Conservation (phyloP, 345 rosid genomes). For the Salix purpurea region DNA sequence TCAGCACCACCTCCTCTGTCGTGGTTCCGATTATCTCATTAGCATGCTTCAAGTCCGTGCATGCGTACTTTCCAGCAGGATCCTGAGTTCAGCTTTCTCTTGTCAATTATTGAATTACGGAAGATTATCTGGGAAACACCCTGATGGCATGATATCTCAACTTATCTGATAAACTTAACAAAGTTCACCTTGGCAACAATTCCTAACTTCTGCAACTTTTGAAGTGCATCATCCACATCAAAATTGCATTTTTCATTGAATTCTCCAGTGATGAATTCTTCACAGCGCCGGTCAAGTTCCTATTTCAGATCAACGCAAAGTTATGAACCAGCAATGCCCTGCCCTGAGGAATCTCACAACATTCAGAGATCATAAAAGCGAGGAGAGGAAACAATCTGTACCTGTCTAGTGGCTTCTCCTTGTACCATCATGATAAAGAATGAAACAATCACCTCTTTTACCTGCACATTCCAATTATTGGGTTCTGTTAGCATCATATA, state of each 20-base stretch:
- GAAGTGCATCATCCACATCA: slow-evolving; percentile 72
- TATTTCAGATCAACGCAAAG: slow-evolving; percentile 27
- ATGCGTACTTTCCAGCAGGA: slow-evolving; percentile 33
- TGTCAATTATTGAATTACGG: not conserved
- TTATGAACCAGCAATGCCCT: not conserved
- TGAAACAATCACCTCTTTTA: slow-evolving; percentile 16
- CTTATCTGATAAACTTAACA: not conserved
- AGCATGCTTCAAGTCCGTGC: slow-evolving; percentile 50
- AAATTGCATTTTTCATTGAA: slow-evolving; percentile 61
- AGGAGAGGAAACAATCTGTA: not conserved
- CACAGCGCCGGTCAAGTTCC: slow-evolving; percentile 58
- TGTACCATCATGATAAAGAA: slow-evolving; percentile 14
- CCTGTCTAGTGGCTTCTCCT: slow-evolving; percentile 19
- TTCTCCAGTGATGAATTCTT: slow-evolving; percentile 49
- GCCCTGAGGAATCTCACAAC: not conserved
- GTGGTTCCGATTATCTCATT: slow-evolving; percentile 72
- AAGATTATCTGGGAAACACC: not conserved
- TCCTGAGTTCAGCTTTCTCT: slow-evolving; percentile 40
- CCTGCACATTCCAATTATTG: slow-evolving; percentile 2
- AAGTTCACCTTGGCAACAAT: slow-evolving; percentile 47
- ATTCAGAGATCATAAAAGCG: not conserved
- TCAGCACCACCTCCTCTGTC: slow-evolving; percentile 68
- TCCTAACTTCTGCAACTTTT: slow-evolving; percentile 62
- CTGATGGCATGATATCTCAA: not conserved
- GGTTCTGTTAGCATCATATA: not conserved